Base-by-base conservation (phyloP, 108 stramenopile genomes). In the Skeletonema menzelii region DNA sequence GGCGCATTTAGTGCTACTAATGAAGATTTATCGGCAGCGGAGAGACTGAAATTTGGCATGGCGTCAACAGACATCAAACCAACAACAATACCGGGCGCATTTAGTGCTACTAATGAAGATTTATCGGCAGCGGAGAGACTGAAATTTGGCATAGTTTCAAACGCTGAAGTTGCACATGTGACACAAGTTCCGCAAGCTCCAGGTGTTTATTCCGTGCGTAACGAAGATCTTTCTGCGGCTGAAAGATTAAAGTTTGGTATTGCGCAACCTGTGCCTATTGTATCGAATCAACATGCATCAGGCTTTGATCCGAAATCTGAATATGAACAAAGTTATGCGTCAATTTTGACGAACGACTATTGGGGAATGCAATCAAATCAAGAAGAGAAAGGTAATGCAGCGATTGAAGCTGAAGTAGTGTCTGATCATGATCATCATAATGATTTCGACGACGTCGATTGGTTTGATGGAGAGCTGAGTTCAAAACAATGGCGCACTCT, bases 231-330 rank as follows among this genome's bases (percentile, higher is more conserved):
- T 1, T 13, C 37, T 27, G 63, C 56, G 24, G 73, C 73, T 8
- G 73, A 75, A 32, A 37, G 65, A 8, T 24, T 75, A 8, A 75
- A 75, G 44, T 75, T 67, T 67, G 65, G 65, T 7, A 28, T 72
- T 27, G 44, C 42, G 2, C 24, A 35, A 14, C 20, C 20, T 22
- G 22, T 53, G 49, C 49, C 22, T 53, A 22, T 53, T 53, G 8
- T 22, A n/a, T n/a, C n/a, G 0, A 22, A 22, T 53, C 8, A 53
- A 0, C 49, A 53, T 24, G 22, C n/a, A 24, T 15, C 20, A 53
- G 20, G 5, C 24, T 53, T 53, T 53, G 49, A 53, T 53, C 49
- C 5, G 5, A 53, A 20, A 53, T 24, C 49, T 53, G 49, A 53
- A 22, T 53, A 53, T 22, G 3, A 15, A 7, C 19, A 53, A 42